Base-by-base conservation (phyloP, 768 basidiomycete species). In the Lactifluus hygrophoroides region DNA sequence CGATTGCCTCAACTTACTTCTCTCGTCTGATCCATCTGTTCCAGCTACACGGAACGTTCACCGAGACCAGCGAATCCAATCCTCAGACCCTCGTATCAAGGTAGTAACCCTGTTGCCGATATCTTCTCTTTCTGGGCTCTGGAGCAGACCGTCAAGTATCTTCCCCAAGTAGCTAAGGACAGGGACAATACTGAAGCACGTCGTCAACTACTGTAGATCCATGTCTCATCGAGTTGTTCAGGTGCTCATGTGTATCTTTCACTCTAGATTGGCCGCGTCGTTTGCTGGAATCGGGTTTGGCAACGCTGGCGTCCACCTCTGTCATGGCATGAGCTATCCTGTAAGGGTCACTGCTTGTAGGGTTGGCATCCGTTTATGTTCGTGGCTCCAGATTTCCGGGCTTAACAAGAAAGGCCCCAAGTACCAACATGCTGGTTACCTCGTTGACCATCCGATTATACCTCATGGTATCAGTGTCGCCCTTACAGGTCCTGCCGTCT, bases 271-370 rank as follows among this genome's bases (percentile, higher is more conserved):
- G 58, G 94, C 94, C 1, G 82, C 94, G 13, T 93, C 93, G 13
- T 94, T 95, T 60, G 94, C 94, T 62, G 94, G 94, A 34, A 95
- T 95, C 46, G 94, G 94, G 1, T 94, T 94, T 65, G 92, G 93
- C 32, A 94, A 93, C 67, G 93, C 94, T 10, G 93, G 92, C 5
- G 90, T 94, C 3, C 92, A 94, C 71, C 68, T 94, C 51, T 92
- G 90, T 64, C 91, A 93, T 65, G 91, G 90, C 51, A 90, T 91
- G 78, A 89, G 88, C 66, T 90, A 90, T 65, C 89, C 88, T 5
- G 90, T 90, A 66, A 61, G 82, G n/a, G 16, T 63, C 32, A 11
- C 40, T 5, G 13, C 42, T 34, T 51, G 14, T 30, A 13, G 17
- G 23, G 27, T 42, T 23, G 28, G 49, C 43, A 3, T 51, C 38